These are phyloP conservation scores for Parascedosporium putredinis DNA, from an alignment of 2,329 filamentous ascomycete genomes.

Conservation along the genomic window DNA sequence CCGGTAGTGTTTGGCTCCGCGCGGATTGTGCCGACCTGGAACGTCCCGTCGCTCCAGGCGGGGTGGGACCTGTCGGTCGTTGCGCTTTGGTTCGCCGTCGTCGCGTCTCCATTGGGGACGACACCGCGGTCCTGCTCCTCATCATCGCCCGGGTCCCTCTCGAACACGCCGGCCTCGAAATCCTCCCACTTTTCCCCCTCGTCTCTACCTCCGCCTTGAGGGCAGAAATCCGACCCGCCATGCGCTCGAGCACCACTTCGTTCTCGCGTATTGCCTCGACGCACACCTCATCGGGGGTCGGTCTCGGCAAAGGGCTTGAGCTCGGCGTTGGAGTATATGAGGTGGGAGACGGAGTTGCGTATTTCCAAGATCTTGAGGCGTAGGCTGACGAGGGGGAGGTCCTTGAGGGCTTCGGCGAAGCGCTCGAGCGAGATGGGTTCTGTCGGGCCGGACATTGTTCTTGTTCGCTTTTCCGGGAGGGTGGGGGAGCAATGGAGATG, in stretches of 20 bases:
- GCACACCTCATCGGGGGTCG: conserved; percentile 54
- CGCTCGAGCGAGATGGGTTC: conserved; percentile 49
- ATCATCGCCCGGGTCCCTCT: conserved; percentile 18
- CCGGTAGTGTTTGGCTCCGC: conserved; percentile 10
- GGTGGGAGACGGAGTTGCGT: conserved; percentile 62
- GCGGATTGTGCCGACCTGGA: conserved; percentile 45
- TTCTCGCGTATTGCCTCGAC: conserved; percentile 66
- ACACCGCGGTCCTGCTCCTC: conserved; percentile 6
- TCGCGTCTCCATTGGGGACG: conserved; percentile 13
- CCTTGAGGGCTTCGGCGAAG: conserved; percentile 57
- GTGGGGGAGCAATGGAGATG: background rate
- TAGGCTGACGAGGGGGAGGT: conserved; percentile 55
- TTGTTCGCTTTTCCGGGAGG: background rate
- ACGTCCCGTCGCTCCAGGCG: conserved; percentile 54
- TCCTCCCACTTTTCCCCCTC: conserved; percentile 45
- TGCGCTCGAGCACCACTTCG: conserved; percentile 54
- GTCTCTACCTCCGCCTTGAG: conserved; percentile 54
- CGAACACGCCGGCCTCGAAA: conserved; percentile 34
- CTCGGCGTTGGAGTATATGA: conserved; percentile 64
- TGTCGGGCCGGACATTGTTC: conserved; percentile 32
- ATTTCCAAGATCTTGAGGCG: conserved; percentile 68
- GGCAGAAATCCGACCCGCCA: conserved; percentile 54
- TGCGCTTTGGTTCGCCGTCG: conserved; percentile 3
- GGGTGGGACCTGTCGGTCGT: conserved; percentile 23
- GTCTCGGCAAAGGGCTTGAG: conserved; percentile 55